Evolutionary conservation across 2,329 filamentous ascomycete genomes (phyloP).

Genomic region (Cytospora paraplurivora): DNA sequence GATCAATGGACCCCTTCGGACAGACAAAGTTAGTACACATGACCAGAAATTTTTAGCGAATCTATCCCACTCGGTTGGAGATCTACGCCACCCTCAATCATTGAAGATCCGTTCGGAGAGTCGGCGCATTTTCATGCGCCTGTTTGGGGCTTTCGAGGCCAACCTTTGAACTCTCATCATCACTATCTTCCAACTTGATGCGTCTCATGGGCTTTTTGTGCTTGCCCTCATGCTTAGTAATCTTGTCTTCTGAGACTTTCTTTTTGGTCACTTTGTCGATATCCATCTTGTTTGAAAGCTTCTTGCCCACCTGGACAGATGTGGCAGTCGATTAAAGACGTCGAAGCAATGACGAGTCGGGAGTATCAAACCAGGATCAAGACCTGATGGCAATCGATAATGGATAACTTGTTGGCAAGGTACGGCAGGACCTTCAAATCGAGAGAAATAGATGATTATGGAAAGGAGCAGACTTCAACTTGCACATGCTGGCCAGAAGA

Average conservation of each 20-base stretch:
- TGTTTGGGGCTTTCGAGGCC: constrained; percentile 27
- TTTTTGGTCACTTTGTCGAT: constrained; percentile 23
- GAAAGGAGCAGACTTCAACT: background rate
- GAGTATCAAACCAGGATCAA: background rate
- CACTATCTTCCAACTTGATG: constrained; percentile 5
- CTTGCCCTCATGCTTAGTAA: constrained; percentile 24
- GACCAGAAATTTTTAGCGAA: background rate
- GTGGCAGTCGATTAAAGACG: background rate
- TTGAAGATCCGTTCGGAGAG: constrained; percentile 20
- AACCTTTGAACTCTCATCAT: constrained; percentile 24
- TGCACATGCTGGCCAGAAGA: background rate
- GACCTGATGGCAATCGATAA: background rate
- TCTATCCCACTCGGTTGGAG: constrained; percentile 21
- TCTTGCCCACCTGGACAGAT: constrained; percentile 20
- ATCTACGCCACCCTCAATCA: background rate
- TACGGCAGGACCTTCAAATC: background rate
- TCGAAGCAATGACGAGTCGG: background rate
- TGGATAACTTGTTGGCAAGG: background rate
- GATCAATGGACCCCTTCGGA: constrained; percentile 16
- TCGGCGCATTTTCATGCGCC: constrained; percentile 24
- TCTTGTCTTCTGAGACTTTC: constrained; percentile 28
- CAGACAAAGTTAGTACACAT: constrained; percentile 15
- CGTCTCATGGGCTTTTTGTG: constrained; percentile 23
- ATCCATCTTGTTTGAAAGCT: constrained; percentile 7
- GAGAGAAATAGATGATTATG: background rate